phyloP scores from a whole-genome alignment of 1,139 yeast species.

The Pneumocystis sp. region DNA sequence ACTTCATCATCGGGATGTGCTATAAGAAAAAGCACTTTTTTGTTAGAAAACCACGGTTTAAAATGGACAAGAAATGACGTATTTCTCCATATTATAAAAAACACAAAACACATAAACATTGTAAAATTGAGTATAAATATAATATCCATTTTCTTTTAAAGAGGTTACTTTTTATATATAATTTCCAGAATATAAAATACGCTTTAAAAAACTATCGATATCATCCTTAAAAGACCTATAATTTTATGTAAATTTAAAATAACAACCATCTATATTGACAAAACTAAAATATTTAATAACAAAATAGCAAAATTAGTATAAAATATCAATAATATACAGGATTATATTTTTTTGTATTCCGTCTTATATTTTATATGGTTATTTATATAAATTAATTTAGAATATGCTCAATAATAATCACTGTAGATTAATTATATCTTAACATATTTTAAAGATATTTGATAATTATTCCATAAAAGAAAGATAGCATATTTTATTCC shows the following conservation, averaged over 20 bases:
- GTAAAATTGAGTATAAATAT: not conserved
- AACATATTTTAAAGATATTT: not conserved
- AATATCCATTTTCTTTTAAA: not conserved
- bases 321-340: not conserved
- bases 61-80: not conserved
- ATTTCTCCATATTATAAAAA: not conserved
- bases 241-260: not conserved
- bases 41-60: constrained; percentile 1
- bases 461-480: not conserved
- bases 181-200: not conserved
- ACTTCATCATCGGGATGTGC: constrained; percentile 99
- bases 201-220: not conserved
- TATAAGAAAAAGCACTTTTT: constrained; percentile 35
- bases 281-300: not conserved
- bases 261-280: not conserved
- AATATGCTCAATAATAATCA: not conserved
- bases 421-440: not conserved
- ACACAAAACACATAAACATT: not conserved
- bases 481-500: not conserved
- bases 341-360: not conserved
- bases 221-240: not conserved
- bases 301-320: not conserved
- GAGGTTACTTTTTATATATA: not conserved
- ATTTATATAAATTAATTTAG: not conserved
- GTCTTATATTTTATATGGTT: not conserved